Evolutionary conservation across 2,329 filamentous ascomycete species (phyloP).

Genomic region (Hypoxylon sp.): DNA sequence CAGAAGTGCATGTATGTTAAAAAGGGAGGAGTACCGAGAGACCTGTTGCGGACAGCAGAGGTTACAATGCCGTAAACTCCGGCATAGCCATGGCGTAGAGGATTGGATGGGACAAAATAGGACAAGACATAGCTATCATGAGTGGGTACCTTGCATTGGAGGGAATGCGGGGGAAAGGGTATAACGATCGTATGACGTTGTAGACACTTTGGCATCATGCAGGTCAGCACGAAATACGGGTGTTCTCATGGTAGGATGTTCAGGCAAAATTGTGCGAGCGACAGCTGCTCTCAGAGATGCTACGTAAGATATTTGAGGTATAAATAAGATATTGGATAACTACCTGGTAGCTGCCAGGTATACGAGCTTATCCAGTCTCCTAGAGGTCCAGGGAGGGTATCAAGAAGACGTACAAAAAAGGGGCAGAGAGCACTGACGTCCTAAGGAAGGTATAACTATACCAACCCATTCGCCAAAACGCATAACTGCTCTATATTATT

Average conservation of each 20-base stretch:
- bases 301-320: not conserved
- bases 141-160: conserved; percentile 28
- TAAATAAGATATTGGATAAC: not conserved
- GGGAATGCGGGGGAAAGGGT: conserved; percentile 20
- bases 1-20: not conserved
- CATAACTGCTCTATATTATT: conserved; percentile 5
- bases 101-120: conserved; percentile 21
- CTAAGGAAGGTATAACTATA: not conserved
- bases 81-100: conserved; percentile 21
- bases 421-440: not conserved
- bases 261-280: not conserved
- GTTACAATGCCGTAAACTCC: conserved; percentile 10
- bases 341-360: not conserved
- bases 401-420: not conserved
- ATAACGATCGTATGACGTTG: conserved; percentile 37
- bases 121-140: conserved; percentile 5
- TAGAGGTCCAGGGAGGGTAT: conserved; percentile 11
- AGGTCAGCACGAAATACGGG: conserved; percentile 3
- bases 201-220: conserved; percentile 9
- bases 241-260: not conserved
- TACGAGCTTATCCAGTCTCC: not conserved
- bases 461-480: not conserved
- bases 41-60: not conserved
- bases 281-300: not conserved
- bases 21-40: not conserved